These are phyloP conservation scores for Yamadazyma philogaea DNA, from an alignment of 805 yeast species.

Conservation along the genomic window DNA sequence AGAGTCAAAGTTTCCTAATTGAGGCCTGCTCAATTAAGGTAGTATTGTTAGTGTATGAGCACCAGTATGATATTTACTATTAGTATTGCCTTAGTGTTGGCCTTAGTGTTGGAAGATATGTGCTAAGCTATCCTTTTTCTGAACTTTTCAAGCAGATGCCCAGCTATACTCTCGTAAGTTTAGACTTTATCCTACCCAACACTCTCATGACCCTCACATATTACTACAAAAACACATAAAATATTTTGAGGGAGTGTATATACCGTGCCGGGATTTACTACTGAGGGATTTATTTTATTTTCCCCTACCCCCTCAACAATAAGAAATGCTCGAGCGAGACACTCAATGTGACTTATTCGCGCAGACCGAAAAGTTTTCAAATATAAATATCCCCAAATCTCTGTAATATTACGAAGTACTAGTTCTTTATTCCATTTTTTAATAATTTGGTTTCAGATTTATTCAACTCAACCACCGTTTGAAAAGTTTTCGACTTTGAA, in stretches of 20 bases:
- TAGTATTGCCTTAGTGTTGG: not conserved
- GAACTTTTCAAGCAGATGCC: too few species aligned
- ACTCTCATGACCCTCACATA: too few species aligned
- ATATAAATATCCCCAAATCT: constrained; percentile 9
- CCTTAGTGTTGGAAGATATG: too few species aligned
- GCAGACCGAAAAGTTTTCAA: constrained; percentile 5
- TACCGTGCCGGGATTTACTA: constrained; percentile 5
- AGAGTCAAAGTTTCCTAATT: constrained; percentile 1
- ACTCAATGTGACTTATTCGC: constrained; percentile 8
- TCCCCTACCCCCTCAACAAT: not conserved
- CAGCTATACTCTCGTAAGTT: too few species aligned
- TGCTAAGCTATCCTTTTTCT: too few species aligned
- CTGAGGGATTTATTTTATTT: constrained; percentile 10
- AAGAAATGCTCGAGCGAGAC: constrained; percentile 5
- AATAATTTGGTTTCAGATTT: constrained; percentile 2
- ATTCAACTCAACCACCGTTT: constrained; percentile 5
- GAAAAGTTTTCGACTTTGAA: constrained; percentile 4
- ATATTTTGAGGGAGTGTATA: not conserved
- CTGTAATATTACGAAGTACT: not conserved
- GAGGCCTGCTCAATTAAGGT: not conserved
- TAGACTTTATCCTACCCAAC: too few species aligned
- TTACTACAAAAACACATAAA: not conserved
- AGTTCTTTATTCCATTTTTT: constrained; percentile 5
- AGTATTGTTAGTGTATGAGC: constrained; percentile 1
- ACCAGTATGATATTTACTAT: constrained; percentile 2